These are phyloP conservation scores for Maudiozyma serrabonitensis DNA, from an alignment of 805 yeast species.

Conservation along the genomic window DNA sequence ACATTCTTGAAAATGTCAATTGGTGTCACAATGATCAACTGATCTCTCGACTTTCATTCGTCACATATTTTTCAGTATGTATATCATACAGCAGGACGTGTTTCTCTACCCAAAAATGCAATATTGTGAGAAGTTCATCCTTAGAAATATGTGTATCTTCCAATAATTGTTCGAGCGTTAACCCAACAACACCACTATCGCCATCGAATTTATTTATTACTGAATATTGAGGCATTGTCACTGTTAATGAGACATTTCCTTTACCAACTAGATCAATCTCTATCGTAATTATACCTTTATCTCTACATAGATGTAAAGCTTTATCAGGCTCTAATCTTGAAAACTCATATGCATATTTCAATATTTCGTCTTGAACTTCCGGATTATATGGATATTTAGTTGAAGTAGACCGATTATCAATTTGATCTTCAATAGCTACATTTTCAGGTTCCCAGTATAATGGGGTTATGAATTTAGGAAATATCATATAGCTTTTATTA, in stretches of 20 bases:
- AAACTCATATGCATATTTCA: conserved; percentile 36
- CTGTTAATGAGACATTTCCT: neutral
- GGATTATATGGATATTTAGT: neutral
- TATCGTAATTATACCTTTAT: conserved; percentile 53
- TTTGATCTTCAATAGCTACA: neutral
- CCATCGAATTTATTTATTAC: conserved; percentile 5
- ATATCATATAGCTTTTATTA: conserved; percentile 28
- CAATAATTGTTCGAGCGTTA: conserved; percentile 23
- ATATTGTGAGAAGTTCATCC: neutral
- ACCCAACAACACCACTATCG: conserved; percentile 13
- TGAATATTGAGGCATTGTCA: conserved; percentile 4
- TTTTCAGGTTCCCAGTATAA: conserved; percentile 60
- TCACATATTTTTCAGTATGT: neutral
- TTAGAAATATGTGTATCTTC: neutral
- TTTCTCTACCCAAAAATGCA: neutral
- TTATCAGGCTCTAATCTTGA: conserved; percentile 45
- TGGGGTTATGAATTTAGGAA: conserved; percentile 60
- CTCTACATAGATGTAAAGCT: conserved; percentile 44
- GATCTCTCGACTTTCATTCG: neutral
- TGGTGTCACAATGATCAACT: neutral
- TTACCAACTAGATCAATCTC: conserved; percentile 44
- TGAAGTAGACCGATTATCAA: neutral
- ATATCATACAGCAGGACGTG: neutral
- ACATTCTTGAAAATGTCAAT: too few species aligned
- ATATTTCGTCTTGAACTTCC: conserved; percentile 1